Evolutionary conservation across 768 basidiomycete species (phyloP).

Genomic region (Pisolithus orientalis): DNA sequence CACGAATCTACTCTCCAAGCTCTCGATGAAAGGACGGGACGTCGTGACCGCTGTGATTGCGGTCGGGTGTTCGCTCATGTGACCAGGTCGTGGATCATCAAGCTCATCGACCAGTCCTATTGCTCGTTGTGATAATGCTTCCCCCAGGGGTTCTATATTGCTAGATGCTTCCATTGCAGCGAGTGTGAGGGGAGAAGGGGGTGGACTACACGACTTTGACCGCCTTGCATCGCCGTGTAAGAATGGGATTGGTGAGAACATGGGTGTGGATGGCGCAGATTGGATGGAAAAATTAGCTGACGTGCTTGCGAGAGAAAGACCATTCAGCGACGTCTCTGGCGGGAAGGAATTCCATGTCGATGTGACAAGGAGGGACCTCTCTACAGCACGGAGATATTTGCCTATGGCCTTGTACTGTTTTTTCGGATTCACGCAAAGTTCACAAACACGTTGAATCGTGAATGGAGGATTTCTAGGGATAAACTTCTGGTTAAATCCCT

Average conservation of each 20-base stretch:
- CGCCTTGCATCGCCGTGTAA: conserved; percentile 77
- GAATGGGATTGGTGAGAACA: conserved; percentile 87
- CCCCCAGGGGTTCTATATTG: conserved; percentile 32
- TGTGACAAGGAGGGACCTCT: conserved; percentile 77
- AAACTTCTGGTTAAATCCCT: conserved; percentile 4
- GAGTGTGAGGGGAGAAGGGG: conserved; percentile 65
- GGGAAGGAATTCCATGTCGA: conserved; percentile 74
- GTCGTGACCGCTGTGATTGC: conserved; percentile 63
- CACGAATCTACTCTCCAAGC: conserved; percentile 59
- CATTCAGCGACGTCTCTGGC: conserved; percentile 28
- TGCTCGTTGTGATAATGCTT: conserved; percentile 36
- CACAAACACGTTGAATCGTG: conserved; percentile 85
- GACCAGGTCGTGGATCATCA: conserved; percentile 79
- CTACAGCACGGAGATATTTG: conserved; percentile 85
- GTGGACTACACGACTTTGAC: conserved; percentile 73
- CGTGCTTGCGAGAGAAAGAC: conserved; percentile 25
- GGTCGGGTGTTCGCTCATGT: conserved; percentile 76
- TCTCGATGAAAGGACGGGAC: conserved; percentile 43
- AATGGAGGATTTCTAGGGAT: conserved; percentile 59
- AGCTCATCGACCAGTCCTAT: conserved; percentile 81
- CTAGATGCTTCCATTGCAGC: conserved; percentile 29
- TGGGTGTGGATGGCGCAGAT: conserved; percentile 65
- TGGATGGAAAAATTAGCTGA: conserved; percentile 41
- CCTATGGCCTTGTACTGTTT: conserved; percentile 71
- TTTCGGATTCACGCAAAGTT: conserved; percentile 65